Evolutionary conservation across 176 grass and related monocot genomes (phyloP), one percentile per base, ranked within the genome.

Genomic region (Hordeum vulgare): DNA sequence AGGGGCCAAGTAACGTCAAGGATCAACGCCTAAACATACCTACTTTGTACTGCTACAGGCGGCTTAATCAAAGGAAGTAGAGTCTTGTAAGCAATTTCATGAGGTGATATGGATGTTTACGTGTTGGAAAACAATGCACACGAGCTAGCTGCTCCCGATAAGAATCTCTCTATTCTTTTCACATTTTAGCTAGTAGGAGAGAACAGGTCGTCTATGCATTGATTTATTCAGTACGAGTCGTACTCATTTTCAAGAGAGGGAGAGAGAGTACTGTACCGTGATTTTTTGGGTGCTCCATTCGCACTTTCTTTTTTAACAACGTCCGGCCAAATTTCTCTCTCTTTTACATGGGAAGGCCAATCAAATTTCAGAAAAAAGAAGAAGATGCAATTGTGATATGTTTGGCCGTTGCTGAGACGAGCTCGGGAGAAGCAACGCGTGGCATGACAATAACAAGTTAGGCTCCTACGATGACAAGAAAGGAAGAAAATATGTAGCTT

Each of bases 71-170:
- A 90, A 86, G 36, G 74, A 82, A 23, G 79, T 36, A 45, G 71
- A 86, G 79, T 29, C 88, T 71, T 86, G 79, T 59, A 90, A 85
- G 88, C 88, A 89, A 89, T 86, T 84, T 74, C 88, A 29, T 86
- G 73, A 86, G 79, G 83, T 78, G 81, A 86, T 71, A 77, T 26
- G 76, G 88, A 90, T 83, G 83, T 44, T 66, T 78, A 90, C 88
- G 64, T 65, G 44, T 65, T 82, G 79, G 28, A 85, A 62, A 86
- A 90, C 21, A 72, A 78, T 15, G 14, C 56, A 36, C 8, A 7
- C 42, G 56, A 75, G 37, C 64, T 72, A 76, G n/a, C 44, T 74
- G 25, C 33, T 29, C 21, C 9, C 69, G 57, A 56, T 67, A 44
- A 51, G 39, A 31, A 66, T 17, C 25, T 17, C 53, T 37, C 1